Base-by-base conservation (phyloP, 163 green algal species). In the Smithsoniella earleae region DNA sequence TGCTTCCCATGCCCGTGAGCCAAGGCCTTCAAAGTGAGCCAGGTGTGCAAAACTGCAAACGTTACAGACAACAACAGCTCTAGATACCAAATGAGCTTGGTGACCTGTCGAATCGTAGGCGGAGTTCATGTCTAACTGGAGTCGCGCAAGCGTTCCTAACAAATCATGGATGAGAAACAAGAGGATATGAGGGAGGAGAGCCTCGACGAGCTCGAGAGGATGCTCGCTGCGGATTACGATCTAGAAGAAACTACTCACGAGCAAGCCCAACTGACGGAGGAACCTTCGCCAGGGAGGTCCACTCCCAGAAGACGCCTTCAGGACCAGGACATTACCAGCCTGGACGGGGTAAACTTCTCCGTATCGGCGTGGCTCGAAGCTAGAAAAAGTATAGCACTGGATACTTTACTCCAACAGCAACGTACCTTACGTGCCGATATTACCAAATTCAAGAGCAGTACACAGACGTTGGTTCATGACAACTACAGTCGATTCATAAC, bases 401-500 rank as follows among this genome's bases (percentile, higher is more conserved):
- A 69, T n/a, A 69, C 58, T 43, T 43, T 69, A 13, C 58, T 69
- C 4, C 58, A 69, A 31, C 58, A 69, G 58, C 58, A 69, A 34
- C 58, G 58, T 40, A 69, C 58, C 3, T 33, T 69, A 5, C 58
- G 58, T 45, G 58, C 58, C 28, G 58, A 69, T 33, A 69, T 69
- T 33, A 69, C 27, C 1, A 69, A 31, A 34, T 69, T 69, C 58
- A 30, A 34, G 27, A 69, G 16, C 18, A 69, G 43, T 34, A 69
- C 58, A 38, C 58, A 69, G 16, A 69, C 58, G 25, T 13, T 69
- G 58, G 58, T 69, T 3, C 58, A 69, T 69, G 58, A 69, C 58
- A 69, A 69, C 25, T 69, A 69, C 58, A 69, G 58, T 33, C 58
- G 58, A 8, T 69, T 69, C 58, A 69, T 69, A 43, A 34, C 58